These are phyloP conservation scores for Gossypium schwendimanii DNA, from an alignment of 441 rosid genomes.

Conservation along the genomic window DNA sequence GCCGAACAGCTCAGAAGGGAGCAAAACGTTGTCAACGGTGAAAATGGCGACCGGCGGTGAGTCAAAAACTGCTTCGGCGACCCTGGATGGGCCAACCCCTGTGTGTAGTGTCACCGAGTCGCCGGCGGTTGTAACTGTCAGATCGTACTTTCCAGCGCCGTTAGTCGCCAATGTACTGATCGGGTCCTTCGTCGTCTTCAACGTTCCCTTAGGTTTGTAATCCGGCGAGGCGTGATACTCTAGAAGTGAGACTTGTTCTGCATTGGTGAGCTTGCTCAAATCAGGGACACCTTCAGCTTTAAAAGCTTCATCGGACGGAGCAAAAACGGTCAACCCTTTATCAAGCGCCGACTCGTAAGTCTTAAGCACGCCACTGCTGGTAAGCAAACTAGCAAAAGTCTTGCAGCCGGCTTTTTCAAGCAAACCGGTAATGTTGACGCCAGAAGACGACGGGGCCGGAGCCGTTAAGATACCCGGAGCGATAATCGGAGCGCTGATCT, in stretches of 20 bases:
- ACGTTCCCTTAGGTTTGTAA: constrained; percentile 60
- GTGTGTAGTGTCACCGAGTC: constrained; percentile 73
- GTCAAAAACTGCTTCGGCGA: constrained; percentile 68
- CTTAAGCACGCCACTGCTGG: constrained; percentile 65
- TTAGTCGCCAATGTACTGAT: constrained; percentile 63
- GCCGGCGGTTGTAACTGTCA: constrained; percentile 52
- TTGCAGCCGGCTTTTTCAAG: constrained; percentile 85
- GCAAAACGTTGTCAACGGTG: constrained; percentile 62
- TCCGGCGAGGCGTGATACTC: constrained; percentile 59
- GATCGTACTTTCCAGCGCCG: constrained; percentile 62
- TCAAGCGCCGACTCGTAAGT: constrained; percentile 50
- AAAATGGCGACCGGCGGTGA: constrained; percentile 62
- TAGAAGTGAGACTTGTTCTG: constrained; percentile 63
- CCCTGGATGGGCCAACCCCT: constrained; percentile 58
- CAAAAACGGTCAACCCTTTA: constrained; percentile 76
- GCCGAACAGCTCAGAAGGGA: constrained; percentile 64
- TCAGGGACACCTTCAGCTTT: constrained; percentile 66
- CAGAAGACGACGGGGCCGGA: constrained; percentile 55
- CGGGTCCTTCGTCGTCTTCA: constrained; percentile 52
- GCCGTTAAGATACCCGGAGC: constrained; percentile 60
- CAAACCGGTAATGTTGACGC: constrained; percentile 56
- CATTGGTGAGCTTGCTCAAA: constrained; percentile 64
- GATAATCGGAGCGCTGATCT: constrained; percentile 58
- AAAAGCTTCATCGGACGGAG: constrained; percentile 86
- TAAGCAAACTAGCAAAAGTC: constrained; percentile 57